These are phyloP conservation scores for Penicillium sp. DNA, from an alignment of 2,329 filamentous ascomycete species.

Conservation along the genomic window DNA sequence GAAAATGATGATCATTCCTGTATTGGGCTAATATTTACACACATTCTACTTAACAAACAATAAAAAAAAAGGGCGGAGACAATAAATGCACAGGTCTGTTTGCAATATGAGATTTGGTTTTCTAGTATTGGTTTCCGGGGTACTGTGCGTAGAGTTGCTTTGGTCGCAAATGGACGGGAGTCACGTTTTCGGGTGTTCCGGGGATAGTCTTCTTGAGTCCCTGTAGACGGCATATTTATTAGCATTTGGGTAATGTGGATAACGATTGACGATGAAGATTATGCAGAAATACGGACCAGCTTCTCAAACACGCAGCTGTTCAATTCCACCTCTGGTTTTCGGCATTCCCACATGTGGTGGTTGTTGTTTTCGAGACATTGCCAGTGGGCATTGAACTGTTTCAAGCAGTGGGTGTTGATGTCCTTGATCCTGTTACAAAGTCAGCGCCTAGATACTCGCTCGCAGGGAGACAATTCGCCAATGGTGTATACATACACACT, in stretches of 20 bases:
- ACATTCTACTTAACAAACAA: conserved; percentile 9
- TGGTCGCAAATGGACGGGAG: conserved; percentile 69
- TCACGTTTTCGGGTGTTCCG: conserved; percentile 64
- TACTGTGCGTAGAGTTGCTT: conserved; percentile 43
- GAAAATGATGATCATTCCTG: conserved; percentile 3
- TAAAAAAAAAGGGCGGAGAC: neutral
- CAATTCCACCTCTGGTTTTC: conserved; percentile 78
- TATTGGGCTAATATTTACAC: conserved; percentile 14
- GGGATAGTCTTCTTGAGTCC: conserved; percentile 79
- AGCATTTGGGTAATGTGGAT: neutral
- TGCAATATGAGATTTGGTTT: conserved; percentile 2
- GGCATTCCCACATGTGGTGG: conserved; percentile 95
- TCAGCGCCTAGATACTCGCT: conserved; percentile 3
- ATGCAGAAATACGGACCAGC: conserved; percentile 61
- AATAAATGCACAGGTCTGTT: conserved; percentile 1
- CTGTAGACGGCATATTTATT: conserved; percentile 40
- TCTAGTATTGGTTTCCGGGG: conserved; percentile 34
- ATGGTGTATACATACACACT: conserved; percentile 68
- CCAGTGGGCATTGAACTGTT: conserved; percentile 91
- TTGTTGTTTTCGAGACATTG: conserved; percentile 95
- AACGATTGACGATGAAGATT: neutral
- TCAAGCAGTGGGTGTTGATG: conserved; percentile 90
- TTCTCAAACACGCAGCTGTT: conserved; percentile 97
- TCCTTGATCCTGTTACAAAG: conserved; percentile 68
- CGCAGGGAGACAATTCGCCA: neutral